phyloP scores from a whole-genome alignment of 352 stramenopile genomes.

The Pythium aristosporum region DNA sequence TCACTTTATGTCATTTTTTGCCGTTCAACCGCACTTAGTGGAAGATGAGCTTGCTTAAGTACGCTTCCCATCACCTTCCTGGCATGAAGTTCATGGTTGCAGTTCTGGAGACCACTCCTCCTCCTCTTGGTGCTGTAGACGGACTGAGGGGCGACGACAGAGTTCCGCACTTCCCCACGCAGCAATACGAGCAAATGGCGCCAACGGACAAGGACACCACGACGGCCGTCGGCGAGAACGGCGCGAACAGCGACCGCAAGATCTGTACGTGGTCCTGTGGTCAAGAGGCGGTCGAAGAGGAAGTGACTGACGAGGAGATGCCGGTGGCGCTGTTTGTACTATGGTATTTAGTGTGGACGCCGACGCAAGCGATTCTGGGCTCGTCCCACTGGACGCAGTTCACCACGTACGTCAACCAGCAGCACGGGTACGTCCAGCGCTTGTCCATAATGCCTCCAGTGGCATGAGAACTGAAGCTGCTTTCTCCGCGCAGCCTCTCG shows the following conservation, averaged over 20 bases:
- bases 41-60: neutral
- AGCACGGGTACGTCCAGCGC: constrained; percentile 34
- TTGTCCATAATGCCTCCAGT: neutral
- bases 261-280: constrained; percentile 12
- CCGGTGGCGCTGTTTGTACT: neutral
- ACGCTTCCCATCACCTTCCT: constrained; percentile 11
- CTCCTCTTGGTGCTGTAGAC: constrained; percentile 1
- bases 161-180: neutral
- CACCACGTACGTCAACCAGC: constrained; percentile 55
- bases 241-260: constrained; percentile 17
- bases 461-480: neutral
- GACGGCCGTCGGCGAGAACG: neutral
- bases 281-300: neutral
- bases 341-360: constrained; percentile 50
- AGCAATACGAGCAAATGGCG: neutral
- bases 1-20: neutral
- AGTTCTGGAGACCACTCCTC: no score
- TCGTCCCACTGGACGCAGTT: constrained; percentile 72
- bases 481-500: constrained; percentile 27
- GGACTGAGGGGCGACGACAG: neutral
- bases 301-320: neutral
- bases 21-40: constrained; percentile 6
- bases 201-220: neutral
- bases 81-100: constrained; percentile 1
- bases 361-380: constrained; percentile 40